These are phyloP conservation scores for Magnolia changhungtana DNA, from an alignment of 164 flowering plant genomes.

Conservation along the genomic window DNA sequence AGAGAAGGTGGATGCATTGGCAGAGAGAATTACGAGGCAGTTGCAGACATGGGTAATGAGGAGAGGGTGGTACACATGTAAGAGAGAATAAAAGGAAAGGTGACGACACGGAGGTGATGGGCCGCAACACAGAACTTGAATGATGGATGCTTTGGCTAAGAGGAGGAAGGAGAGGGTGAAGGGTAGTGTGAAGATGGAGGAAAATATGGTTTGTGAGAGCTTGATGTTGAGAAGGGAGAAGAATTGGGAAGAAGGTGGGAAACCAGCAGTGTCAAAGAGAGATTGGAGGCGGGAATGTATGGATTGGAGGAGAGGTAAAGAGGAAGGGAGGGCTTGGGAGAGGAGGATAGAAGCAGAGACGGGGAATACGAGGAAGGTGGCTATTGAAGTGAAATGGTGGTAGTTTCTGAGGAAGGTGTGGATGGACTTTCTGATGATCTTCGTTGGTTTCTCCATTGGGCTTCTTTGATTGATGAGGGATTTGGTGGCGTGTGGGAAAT, in stretches of 20 bases:
- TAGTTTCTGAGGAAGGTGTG: constrained; percentile 59
- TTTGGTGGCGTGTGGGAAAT: neutral
- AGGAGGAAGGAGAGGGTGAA: constrained; percentile 67
- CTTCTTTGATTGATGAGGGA: constrained; percentile 13
- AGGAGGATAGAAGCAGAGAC: constrained; percentile 60
- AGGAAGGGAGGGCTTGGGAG: constrained; percentile 39
- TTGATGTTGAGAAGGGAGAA: constrained; percentile 52
- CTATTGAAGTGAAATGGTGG: constrained; percentile 42
- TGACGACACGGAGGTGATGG: constrained; percentile 7
- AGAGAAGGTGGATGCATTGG: constrained; percentile 25
- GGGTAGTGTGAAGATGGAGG: constrained; percentile 57
- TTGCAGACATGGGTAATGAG: constrained; percentile 35
- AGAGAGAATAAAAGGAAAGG: constrained; percentile 12
- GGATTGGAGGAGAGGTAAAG: constrained; percentile 25
- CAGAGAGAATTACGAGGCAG: constrained; percentile 24
- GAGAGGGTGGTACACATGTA: constrained; percentile 26
- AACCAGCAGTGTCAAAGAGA: constrained; percentile 66
- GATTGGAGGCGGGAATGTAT: constrained; percentile 36
- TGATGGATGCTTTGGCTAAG: constrained; percentile 51
- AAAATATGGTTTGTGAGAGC: constrained; percentile 62
- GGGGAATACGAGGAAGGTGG: constrained; percentile 56
- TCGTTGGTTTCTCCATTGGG: constrained; percentile 43
- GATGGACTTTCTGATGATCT: constrained; percentile 62
- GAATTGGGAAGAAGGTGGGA: constrained; percentile 53
- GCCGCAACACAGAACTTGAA: constrained; percentile 26